Percentiles rank a stretch among this genome's conserved stretches.
Conservation (phyloP, 176 grass and related monocot species). For the Bromus sterilis region DNA sequence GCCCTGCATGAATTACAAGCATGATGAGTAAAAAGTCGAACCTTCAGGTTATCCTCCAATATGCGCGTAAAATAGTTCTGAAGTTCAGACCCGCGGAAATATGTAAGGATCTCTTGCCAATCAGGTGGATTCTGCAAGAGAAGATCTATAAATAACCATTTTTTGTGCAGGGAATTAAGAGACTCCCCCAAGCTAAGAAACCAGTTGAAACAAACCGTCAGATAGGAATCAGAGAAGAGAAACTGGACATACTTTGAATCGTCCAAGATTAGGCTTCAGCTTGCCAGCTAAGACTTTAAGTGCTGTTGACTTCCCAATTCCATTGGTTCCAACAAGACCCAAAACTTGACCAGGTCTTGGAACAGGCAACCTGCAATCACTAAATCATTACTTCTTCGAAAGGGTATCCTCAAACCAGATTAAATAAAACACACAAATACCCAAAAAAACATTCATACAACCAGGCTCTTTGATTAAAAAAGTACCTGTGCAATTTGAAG, state of each 20-base stretch:
- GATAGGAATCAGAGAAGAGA: conserved; percentile 2
- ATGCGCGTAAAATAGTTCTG: conserved; percentile 97
- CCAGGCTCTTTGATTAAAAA: not conserved
- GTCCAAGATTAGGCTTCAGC: conserved; percentile 93
- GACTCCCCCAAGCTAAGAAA: not conserved
- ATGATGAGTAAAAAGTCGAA: conserved; percentile 6
- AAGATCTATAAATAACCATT: not conserved
- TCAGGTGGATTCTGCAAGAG: conserved; percentile 73
- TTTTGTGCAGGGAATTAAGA: not conserved
- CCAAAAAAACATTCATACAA: not conserved
- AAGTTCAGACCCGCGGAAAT: conserved; percentile 88
- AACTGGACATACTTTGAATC: conserved; percentile 49
- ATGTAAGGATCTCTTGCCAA: conserved; percentile 95
- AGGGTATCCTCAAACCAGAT: not conserved
- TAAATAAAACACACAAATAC: not conserved
- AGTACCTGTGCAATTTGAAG: conserved; percentile 91
- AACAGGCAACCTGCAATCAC: conserved; percentile 61
- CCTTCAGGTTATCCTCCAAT: conserved; percentile 90
- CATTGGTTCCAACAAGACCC: conserved; percentile 89
- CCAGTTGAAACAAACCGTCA: conserved; percentile 1
- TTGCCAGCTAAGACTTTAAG: conserved; percentile 91
- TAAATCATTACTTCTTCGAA: conserved; percentile 19
- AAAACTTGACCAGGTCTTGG: conserved; percentile 91
- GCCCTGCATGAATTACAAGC: not conserved
- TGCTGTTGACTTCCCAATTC: conserved; percentile 90